Evolutionary conservation across 2,329 filamentous ascomycete genomes (phyloP), one percentile per base, ranked within the genome.

Genomic region (Ophiocordyceps camponoti-leonardi): DNA sequence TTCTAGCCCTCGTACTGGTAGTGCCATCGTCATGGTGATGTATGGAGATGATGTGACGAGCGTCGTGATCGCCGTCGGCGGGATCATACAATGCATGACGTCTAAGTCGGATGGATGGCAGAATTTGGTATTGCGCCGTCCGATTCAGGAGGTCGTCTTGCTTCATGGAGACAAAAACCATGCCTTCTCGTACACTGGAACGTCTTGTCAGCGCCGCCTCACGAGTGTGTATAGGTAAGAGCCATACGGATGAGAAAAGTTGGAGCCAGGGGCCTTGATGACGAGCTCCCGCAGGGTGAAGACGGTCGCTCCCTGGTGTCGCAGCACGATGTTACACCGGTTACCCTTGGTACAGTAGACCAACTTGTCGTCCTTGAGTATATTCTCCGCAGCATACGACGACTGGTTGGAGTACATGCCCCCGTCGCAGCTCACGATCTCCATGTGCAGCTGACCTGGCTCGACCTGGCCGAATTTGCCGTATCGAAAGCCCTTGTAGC

Each of bases 341-440:
- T 83, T 83, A n/a, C 78, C 80, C 59, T 90, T 85, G 35, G 87
- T 94, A 63, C 87, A 93, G 58, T 95, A 96, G 2, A 94, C 86
- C 12, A 82, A 84, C 47, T 72, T 71, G 61, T 96, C 86, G 58
- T 88, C 80, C 52, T 76, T 79, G 49, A 96, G 69, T 26, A 95
- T 80, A 58, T 94, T 94, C 53, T 88, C 84, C 19, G 81, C 78
- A 13, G 74, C 73, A 50, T 85, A 84, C 12, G 69, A 64, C 46
- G 68, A 64, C 53, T 80, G 75, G 49, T 81, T 79, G 44, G 73
- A 69, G 55, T 72, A 79, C 47, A 77, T 70, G 41, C 88, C 87
- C 39, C 86, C 87, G 60, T 95, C 88, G 57, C 87, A 95, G 67
- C 81, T 92, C 43, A 85, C 74, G 50, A 95, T 79, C 58, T 94